phyloP scores from a whole-genome alignment of 2,329 filamentous ascomycete genomes.

The Orbilia javanica region DNA sequence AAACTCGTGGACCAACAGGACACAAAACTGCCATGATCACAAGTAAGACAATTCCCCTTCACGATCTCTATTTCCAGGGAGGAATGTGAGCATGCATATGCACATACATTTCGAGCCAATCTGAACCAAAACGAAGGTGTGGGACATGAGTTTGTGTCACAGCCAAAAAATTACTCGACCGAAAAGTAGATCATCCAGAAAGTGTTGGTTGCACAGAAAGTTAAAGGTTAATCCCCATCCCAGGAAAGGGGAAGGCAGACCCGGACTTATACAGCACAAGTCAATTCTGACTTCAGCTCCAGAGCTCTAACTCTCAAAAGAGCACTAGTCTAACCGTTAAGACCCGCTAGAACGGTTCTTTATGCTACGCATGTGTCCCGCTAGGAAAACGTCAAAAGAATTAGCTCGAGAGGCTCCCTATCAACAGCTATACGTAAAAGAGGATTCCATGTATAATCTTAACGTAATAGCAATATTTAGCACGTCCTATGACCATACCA shows the following conservation, averaged over 20 bases:
- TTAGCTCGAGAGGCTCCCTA: background rate
- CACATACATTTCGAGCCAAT: too few species aligned
- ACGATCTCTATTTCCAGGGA: background rate
- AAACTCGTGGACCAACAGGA: background rate
- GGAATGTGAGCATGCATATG: background rate
- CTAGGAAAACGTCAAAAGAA: background rate
- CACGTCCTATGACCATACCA: background rate
- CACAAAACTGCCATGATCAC: background rate
- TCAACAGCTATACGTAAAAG: constrained; percentile 1
- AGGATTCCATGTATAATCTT: background rate
- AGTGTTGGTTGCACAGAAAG: constrained; percentile 1
- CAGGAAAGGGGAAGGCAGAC: background rate
- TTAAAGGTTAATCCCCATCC: background rate
- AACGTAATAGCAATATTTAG: background rate
- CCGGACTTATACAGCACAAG: background rate
- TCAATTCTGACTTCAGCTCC: background rate
- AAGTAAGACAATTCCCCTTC: background rate
- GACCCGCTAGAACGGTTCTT: background rate
- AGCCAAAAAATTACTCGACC: background rate
- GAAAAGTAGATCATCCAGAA: background rate
- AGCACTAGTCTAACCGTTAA: background rate
- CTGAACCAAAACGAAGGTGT: background rate
- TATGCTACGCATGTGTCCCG: background rate
- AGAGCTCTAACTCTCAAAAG: background rate
- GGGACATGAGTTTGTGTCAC: background rate